Base-by-base conservation (phyloP, 768 basidiomycete genomes). In the Lentinus brumalis region DNA sequence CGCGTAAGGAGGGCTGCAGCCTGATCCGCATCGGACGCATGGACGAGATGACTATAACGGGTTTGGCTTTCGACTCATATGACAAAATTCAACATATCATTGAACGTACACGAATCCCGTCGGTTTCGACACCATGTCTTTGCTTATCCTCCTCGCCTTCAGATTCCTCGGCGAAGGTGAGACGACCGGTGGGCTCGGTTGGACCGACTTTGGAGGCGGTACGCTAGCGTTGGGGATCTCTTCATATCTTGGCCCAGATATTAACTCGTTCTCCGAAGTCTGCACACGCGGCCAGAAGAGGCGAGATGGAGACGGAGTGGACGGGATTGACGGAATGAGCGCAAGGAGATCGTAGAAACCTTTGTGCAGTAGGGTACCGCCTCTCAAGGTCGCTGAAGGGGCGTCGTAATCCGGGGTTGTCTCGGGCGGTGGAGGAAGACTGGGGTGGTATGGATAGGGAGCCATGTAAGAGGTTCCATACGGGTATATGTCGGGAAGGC, bases 21-120 rank as follows among this genome's bases (percentile, higher is more conserved):
- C 71, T 96, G 91, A 76, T 91, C 91, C 12, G 89, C 91, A 75
- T 94, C 91, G 59, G 91, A 94, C 32, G 94, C 93, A 76, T 96
- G 94, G 10, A 94, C 87, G 64, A 94, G 81, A 77, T 96, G 94
- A 55, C 93, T 95, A 70, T 66, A 50, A 59, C 62, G 61, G 65
- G 21, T 15, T 53, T 21, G 72, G 2, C 42, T 11, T 16, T 10
- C 12, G 41, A 30, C 38, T 5, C 14, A 32, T 16, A 18, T 30
- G 30, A 51, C 11, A 12, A 45, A 31, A 30, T 26, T 32, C n/a
- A 31, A 21, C 29, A 59, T 41, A 59, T 52, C 40, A 59, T 44
- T 44, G 66, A 52, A 85, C 91, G 74, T 80, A 96, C 92, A 91
- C 81, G 72, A 94, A 94, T 65, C 86, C 88, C 21, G 82, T 90